These are phyloP conservation scores for Mycena leptocephala DNA, from an alignment of 768 basidiomycete genomes.

Conservation along the genomic window DNA sequence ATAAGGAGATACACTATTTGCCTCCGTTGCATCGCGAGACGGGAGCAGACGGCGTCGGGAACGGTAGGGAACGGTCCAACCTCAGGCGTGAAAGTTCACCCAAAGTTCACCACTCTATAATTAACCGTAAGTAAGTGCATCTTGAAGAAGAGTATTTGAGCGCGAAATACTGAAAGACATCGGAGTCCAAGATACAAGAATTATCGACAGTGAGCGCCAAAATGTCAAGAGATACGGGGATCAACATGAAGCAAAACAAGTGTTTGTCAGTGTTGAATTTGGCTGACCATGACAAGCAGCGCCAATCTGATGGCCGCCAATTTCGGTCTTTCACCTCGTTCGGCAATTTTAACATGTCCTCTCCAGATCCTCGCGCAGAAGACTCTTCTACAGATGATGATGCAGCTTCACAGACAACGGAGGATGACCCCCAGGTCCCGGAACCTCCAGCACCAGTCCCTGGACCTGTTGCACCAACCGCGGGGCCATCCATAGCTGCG, in stretches of 20 bases:
- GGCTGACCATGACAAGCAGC: neutral
- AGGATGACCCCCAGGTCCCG: constrained; percentile 87
- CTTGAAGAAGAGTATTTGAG: too few relatives aligned
- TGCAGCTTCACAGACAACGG: constrained; percentile 87
- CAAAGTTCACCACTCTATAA: too few relatives aligned
- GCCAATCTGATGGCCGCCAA: neutral
- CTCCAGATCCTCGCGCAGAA: constrained; percentile 63
- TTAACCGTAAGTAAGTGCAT: too few relatives aligned
- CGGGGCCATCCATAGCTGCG: constrained; percentile 45
- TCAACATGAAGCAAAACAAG: neutral
- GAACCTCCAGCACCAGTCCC: constrained; percentile 66
- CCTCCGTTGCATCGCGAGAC: neutral
- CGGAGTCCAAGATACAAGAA: too few relatives aligned
- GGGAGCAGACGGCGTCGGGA: too few relatives aligned
- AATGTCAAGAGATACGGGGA: neutral
- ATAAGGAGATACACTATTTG: neutral
- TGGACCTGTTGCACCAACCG: constrained; percentile 48
- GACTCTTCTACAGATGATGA: constrained; percentile 73
- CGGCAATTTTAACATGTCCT: neutral
- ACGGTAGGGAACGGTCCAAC: too few relatives aligned
- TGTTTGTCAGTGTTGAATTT: neutral
- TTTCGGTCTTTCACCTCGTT: neutral
- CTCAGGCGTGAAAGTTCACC: too few relatives aligned
- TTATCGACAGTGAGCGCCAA: too few relatives aligned
- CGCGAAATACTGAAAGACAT: too few relatives aligned